Conservation (phyloP, 2,329 filamentous ascomycete genomes). For the Rutstroemia sp. region DNA sequence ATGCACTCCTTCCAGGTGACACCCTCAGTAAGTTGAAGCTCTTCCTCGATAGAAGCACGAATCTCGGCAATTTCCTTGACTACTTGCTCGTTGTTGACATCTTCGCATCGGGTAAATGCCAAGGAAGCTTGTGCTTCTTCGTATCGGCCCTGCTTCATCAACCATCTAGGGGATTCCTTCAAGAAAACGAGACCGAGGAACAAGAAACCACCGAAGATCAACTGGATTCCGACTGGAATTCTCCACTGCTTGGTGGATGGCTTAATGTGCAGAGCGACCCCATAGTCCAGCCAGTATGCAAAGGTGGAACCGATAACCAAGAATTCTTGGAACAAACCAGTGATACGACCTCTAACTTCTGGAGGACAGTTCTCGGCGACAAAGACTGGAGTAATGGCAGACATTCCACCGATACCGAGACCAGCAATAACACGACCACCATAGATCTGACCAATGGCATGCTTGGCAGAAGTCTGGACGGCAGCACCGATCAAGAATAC, state of each 20-base stretch:
- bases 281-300: constrained; percentile 50
- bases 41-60: constrained; percentile 57
- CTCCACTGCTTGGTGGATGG: constrained; percentile 34
- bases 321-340: constrained; percentile 37
- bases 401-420: constrained; percentile 39
- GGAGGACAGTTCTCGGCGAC: constrained; percentile 39
- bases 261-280: constrained; percentile 28
- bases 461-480: constrained; percentile 12
- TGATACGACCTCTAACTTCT: constrained; percentile 33
- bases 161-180: constrained; percentile 49
- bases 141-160: constrained; percentile 56
- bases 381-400: constrained; percentile 40
- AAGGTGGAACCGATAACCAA: constrained; percentile 33
- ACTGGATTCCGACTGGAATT: constrained; percentile 36
- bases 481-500: constrained; percentile 30
- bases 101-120: constrained; percentile 49
- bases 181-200: constrained; percentile 33
- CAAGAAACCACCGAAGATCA: constrained; percentile 18
- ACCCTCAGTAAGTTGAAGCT: constrained; percentile 63
- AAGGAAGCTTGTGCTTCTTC: constrained; percentile 51
- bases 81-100: constrained; percentile 48
- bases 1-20: constrained; percentile 45
- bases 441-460: constrained; percentile 18
- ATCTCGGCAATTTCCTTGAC: constrained; percentile 56
- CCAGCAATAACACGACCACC: constrained; percentile 20